These are phyloP conservation scores for Labyrinthula sp. DNA, from an alignment of 352 stramenopile genomes.

Conservation along the genomic window DNA sequence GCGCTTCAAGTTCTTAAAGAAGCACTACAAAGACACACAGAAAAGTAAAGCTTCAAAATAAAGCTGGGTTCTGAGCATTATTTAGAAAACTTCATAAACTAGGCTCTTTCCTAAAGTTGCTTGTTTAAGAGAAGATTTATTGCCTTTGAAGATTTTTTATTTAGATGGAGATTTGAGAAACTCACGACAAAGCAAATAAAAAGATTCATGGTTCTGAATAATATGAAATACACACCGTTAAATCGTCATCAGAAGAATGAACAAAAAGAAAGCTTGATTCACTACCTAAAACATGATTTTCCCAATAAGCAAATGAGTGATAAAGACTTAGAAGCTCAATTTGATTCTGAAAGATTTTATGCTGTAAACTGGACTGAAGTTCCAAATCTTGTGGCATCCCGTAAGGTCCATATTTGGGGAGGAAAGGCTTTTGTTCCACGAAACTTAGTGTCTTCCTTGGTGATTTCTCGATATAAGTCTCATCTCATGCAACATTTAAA, in stretches of 20 bases:
- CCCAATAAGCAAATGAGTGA: background rate
- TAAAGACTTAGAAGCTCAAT: no score
- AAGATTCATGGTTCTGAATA: slow-evolving; percentile 19
- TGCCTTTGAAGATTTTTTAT: slow-evolving; percentile 12
- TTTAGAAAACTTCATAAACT: no score
- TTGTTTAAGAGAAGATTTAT: slow-evolving; percentile 17
- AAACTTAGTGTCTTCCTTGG: slow-evolving; percentile 73
- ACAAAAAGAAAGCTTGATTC: slow-evolving; percentile 4
- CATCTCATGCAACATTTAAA: slow-evolving; percentile 70
- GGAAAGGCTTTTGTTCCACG: slow-evolving; percentile 83
- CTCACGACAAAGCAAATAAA: slow-evolving; percentile 14
- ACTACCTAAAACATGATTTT: slow-evolving; percentile 2
- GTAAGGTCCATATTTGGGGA: slow-evolving; percentile 72
- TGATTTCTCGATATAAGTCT: slow-evolving; percentile 67
- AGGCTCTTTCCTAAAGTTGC: no score
- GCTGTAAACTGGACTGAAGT: slow-evolving; percentile 88
- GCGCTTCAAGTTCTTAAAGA: no score
- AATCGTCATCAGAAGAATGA: slow-evolving; percentile 1
- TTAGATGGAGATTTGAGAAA: slow-evolving; percentile 14
- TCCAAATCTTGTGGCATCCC: slow-evolving; percentile 58
- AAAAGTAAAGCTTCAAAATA: no score
- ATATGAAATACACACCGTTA: slow-evolving; percentile 4
- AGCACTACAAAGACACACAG: no score
- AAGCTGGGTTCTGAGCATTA: no score
- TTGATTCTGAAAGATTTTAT: slow-evolving; percentile 42